Evolutionary conservation across 1,284 basidiomycete species (phyloP).

Genomic region (Inonotus hispidus): DNA sequence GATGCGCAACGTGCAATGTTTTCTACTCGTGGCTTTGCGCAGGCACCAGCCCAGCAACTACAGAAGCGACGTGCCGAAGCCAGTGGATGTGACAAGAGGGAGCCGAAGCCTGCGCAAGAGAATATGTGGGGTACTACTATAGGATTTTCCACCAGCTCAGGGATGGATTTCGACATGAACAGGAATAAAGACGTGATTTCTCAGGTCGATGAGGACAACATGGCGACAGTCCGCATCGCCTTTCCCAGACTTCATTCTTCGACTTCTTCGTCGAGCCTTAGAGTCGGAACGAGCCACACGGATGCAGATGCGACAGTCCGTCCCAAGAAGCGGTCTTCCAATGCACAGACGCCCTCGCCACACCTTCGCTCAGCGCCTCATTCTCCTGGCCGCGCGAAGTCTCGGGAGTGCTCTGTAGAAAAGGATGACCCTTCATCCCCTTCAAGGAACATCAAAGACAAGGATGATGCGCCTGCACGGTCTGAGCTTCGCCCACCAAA

Average conservation of each 20-base stretch:
- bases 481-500: constrained; percentile 82
- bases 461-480: constrained; percentile 45
- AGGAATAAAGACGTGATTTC: not conserved
- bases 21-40: not conserved
- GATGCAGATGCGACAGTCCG: constrained; percentile 69
- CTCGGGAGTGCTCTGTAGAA: constrained; percentile 18
- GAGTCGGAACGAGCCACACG: not conserved
- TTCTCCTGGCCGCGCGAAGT: not conserved
- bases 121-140: not conserved
- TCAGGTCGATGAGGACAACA: not conserved
- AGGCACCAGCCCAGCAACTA: not conserved
- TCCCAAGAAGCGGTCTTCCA: constrained; percentile 48
- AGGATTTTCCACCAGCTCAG: not conserved
- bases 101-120: not conserved
- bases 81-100: not conserved
- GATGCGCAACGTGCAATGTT: constrained; percentile 13
- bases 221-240: not conserved
- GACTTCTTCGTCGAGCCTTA: not conserved
- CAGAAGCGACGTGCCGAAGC: not conserved
- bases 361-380: not conserved
- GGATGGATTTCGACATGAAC: constrained; percentile 3
- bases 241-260: not conserved
- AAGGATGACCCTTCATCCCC: constrained; percentile 20
- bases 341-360: not conserved
- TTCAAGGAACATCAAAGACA: not conserved